Conservation (phyloP, 306 rosid species). For the Gastrolobium villosum region DNA sequence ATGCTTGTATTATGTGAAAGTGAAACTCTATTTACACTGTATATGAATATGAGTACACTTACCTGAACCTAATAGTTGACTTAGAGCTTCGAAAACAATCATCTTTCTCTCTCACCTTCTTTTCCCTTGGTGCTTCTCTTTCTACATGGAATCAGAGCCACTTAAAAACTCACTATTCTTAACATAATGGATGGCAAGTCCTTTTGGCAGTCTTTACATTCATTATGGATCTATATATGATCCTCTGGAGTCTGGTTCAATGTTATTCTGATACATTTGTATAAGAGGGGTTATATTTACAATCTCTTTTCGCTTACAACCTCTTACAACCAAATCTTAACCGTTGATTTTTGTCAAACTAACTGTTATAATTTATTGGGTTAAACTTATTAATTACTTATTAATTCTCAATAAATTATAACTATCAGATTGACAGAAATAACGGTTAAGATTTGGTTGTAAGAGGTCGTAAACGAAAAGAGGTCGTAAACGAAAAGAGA, state of each 20-base stretch:
- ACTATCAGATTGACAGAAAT: no score
- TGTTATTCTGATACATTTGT: constrained; percentile 5
- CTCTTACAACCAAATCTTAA: no score
- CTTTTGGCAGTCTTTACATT: constrained; percentile 29
- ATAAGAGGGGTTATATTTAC: no score
- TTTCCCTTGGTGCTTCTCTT: neutral
- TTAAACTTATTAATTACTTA: no score
- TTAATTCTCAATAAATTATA: no score
- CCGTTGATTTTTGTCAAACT: no score
- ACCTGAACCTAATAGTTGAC: neutral
- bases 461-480: no score
- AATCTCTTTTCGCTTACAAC: no score
- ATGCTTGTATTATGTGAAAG: constrained; percentile 9
- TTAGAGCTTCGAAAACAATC: neutral
- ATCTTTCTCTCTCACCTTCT: neutral
- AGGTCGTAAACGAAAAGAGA: no score
- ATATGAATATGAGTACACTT: neutral
- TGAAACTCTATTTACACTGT: neutral
- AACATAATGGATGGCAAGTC: constrained; percentile 21
- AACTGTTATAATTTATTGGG: no score
- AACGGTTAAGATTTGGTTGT: no score
- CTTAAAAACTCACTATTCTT: constrained; percentile 23
- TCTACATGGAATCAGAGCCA: neutral
- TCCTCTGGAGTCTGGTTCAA: constrained; percentile 20
- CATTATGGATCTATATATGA: constrained; percentile 32